A percentile compares a stretch with the other conserved stretches of the same genome.
These are phyloP conservation scores for Pseudogymnoascus sp. DNA, from an alignment of 2,329 filamentous ascomycete species.

Conservation along the genomic window DNA sequence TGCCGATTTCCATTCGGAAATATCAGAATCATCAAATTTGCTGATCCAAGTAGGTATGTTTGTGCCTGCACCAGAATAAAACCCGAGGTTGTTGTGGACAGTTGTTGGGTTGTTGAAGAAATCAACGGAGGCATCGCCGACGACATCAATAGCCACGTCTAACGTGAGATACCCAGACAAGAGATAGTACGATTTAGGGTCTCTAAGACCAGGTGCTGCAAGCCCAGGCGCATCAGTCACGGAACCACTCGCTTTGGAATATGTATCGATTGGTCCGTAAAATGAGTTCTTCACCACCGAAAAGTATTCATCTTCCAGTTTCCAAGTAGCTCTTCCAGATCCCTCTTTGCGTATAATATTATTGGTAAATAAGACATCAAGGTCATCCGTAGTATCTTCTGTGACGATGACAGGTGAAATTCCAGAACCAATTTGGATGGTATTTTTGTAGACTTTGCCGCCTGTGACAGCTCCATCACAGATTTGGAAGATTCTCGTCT, in stretches of 20 bases:
- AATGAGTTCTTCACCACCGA: not conserved
- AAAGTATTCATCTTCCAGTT: not conserved
- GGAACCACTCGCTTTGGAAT: not conserved
- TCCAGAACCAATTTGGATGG: not conserved
- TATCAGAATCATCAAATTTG: not conserved
- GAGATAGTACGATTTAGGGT: not conserved
- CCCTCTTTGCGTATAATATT: not conserved
- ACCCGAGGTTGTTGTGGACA: not conserved
- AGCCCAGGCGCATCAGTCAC: not conserved
- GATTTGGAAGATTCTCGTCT: not conserved
- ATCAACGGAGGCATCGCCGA: not conserved
- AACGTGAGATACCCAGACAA: not conserved
- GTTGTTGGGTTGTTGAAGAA: not conserved
- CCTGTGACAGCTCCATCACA: not conserved
- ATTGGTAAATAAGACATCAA: not conserved
- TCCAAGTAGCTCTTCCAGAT: not conserved
- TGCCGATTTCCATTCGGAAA: not conserved
- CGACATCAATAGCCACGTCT: not conserved
- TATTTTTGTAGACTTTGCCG: not conserved
- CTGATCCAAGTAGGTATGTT: not conserved
- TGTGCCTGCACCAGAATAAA: not conserved
- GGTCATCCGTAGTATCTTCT: not conserved
- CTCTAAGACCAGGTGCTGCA: not conserved
- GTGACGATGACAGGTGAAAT: not conserved
- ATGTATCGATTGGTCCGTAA: not conserved